Percentiles rank a stretch among this genome's conserved stretches.
These are phyloP conservation scores for Suillus variegatus DNA, from an alignment of 768 basidiomycete genomes.

Conservation along the genomic window DNA sequence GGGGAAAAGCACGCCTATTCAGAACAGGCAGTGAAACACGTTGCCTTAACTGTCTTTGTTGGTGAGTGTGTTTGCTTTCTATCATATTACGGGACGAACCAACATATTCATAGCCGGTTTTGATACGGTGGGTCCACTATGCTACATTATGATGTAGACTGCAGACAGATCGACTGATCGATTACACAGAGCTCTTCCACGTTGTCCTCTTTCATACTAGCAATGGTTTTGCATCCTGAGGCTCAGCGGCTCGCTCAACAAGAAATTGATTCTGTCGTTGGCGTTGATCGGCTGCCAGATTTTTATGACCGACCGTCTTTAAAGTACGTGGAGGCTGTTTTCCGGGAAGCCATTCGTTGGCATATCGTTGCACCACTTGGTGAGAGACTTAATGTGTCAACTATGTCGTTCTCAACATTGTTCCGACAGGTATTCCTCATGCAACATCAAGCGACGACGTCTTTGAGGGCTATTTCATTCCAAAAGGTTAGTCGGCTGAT, in stretches of 20 bases:
- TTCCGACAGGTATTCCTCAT: constrained; percentile 26
- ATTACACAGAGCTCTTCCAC: constrained; percentile 23
- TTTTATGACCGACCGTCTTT: constrained; percentile 26
- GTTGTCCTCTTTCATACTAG: constrained; percentile 25
- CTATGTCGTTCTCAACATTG: neutral
- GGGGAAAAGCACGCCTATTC: constrained; percentile 14
- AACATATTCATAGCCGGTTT: constrained; percentile 24
- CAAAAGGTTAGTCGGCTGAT: constrained; percentile 30
- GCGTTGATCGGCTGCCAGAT: constrained; percentile 20
- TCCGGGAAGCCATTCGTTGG: constrained; percentile 36
- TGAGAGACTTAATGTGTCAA: constrained; percentile 13
- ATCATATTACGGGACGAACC: neutral
- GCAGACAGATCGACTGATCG: neutral
- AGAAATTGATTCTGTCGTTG: constrained; percentile 29
- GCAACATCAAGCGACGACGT: constrained; percentile 40
- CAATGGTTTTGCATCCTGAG: constrained; percentile 33
- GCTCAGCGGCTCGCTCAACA: constrained; percentile 30
- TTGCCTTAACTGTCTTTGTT: constrained; percentile 32
- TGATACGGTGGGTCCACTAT: constrained; percentile 22
- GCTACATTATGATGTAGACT: neutral
- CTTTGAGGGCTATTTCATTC: constrained; percentile 44
- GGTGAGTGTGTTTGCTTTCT: constrained; percentile 18
- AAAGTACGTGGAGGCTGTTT: constrained; percentile 31
- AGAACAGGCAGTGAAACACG: constrained; percentile 27
- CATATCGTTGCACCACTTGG: constrained; percentile 31